Percentiles rank a stretch among this genome's conserved stretches.
Evolutionary conservation across 805 yeast genomes (phyloP).

Genomic region (Candida maesae): DNA sequence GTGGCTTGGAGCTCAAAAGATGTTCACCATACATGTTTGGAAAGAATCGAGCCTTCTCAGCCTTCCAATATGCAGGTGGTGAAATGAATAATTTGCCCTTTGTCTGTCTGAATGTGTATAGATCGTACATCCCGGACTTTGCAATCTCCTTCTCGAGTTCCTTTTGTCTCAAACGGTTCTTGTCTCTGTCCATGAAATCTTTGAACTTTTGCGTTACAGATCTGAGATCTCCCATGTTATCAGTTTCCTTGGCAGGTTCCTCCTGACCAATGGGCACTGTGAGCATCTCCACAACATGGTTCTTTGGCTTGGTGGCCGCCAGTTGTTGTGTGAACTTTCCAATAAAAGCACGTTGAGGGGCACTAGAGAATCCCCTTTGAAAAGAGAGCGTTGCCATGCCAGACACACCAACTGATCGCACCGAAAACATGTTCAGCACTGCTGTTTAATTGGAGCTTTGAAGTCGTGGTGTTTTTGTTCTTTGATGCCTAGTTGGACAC

Average conservation of each 20-base stretch:
- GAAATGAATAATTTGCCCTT: constrained; percentile 82
- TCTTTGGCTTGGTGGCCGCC: constrained; percentile 35
- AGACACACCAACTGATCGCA: too few relatives aligned
- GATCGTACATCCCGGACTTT: constrained; percentile 63
- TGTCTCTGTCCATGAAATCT: constrained; percentile 47
- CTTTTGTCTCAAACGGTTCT: constrained; percentile 43
- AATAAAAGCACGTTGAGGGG: constrained; percentile 18
- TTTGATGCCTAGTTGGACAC: too few relatives aligned
- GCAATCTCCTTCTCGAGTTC: constrained; percentile 61
- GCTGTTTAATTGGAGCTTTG: too few relatives aligned
- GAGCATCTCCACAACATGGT: constrained; percentile 32
- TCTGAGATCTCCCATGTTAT: constrained; percentile 40
- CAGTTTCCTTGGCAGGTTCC: constrained; percentile 35
- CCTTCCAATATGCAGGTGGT: constrained; percentile 74
- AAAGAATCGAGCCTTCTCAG: constrained; percentile 71
- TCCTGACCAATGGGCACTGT: constrained; percentile 45
- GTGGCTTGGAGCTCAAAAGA: constrained; percentile 33
- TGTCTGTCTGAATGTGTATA: constrained; percentile 63
- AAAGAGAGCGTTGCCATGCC: too few relatives aligned
- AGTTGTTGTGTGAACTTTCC: constrained; percentile 33
- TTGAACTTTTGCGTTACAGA: constrained; percentile 34
- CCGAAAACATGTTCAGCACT: too few relatives aligned
- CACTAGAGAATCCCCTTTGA: constrained; percentile 13
- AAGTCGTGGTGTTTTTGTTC: too few relatives aligned
- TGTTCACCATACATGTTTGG: constrained; percentile 70